Percentiles rank a stretch among this genome's conserved stretches.
Evolutionary conservation across 768 basidiomycete species (phyloP).

Genomic region (Inosperma sp.): DNA sequence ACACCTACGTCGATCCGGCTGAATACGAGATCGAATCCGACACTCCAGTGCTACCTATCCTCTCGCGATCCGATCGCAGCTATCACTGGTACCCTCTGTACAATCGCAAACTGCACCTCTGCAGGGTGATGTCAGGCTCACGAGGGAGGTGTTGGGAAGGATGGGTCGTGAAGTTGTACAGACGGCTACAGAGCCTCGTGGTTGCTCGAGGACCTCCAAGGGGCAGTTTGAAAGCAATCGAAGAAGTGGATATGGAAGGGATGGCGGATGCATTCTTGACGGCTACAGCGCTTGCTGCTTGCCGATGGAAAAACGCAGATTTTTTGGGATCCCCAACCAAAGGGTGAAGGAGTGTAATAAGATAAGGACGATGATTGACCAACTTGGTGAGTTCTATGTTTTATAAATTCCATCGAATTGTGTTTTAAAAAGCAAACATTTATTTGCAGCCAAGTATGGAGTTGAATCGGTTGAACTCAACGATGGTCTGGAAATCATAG

Average conservation of each 20-base stretch:
- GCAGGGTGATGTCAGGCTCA: constrained; percentile 97
- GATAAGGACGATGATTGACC: constrained; percentile 93
- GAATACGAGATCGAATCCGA: constrained; percentile 92
- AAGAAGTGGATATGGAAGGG: constrained; percentile 94
- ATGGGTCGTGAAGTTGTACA: constrained; percentile 95
- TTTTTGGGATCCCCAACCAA: constrained; percentile 93
- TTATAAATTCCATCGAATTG: too few relatives aligned
- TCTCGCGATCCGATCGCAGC: constrained; percentile 94
- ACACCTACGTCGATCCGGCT: constrained; percentile 69
- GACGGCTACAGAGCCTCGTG: constrained; percentile 79
- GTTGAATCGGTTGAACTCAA: constrained; percentile 88
- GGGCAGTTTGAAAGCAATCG: constrained; percentile 76
- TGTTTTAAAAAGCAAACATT: neutral
- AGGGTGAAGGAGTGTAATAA: constrained; percentile 98
- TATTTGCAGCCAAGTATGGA: constrained; percentile 78
- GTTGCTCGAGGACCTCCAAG: constrained; percentile 87
- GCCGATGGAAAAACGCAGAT: constrained; percentile 71
- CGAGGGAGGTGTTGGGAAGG: constrained; percentile 83
- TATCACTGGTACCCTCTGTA: constrained; percentile 94
- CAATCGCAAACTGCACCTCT: constrained; percentile 83
- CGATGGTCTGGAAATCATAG: constrained; percentile 89
- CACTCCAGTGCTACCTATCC: constrained; percentile 97
- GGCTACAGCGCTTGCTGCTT: constrained; percentile 84
- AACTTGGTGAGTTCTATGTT: constrained; percentile 80
- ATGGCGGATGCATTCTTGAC: constrained; percentile 99